A percentile compares a stretch with the other conserved stretches of the same genome.
Evolutionary conservation across 148 eudicot species (phyloP).

Genomic region (Silene uniflora): DNA sequence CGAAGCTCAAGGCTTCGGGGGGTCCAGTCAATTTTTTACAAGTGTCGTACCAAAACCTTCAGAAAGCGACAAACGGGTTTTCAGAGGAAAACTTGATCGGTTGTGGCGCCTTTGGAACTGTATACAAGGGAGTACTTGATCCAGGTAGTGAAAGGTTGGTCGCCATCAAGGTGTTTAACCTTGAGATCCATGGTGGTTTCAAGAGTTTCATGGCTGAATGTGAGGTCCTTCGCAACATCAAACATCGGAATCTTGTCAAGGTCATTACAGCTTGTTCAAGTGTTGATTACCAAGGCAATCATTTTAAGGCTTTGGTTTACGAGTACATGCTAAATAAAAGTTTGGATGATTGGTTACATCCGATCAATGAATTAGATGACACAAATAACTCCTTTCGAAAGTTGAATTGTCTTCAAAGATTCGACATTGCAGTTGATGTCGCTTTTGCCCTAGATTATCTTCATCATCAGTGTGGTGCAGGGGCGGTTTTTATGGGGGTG

Average conservation of each 20-base stretch:
- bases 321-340: slow-evolving; percentile 29
- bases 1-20: neutral
- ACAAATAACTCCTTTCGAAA: neutral
- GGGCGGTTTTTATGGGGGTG: too few relatives aligned
- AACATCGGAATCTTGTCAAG: slow-evolving; percentile 24
- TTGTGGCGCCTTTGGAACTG: slow-evolving; percentile 25
- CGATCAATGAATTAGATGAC: neutral
- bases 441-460: slow-evolving; percentile 40
- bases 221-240: slow-evolving; percentile 1
- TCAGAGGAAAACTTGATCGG: slow-evolving; percentile 24
- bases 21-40: neutral
- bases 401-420: neutral
- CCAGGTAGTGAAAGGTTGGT: neutral
- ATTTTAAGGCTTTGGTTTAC: slow-evolving; percentile 25
- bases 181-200: slow-evolving; percentile 9
- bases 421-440: slow-evolving; percentile 30
- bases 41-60: slow-evolving; percentile 23
- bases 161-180: slow-evolving; percentile 22
- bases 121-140: slow-evolving; percentile 28
- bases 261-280: slow-evolving; percentile 25
- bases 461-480: slow-evolving; percentile 22
- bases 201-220: slow-evolving; percentile 28
- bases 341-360: slow-evolving; percentile 24
- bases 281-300: slow-evolving; percentile 22
- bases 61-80: slow-evolving; percentile 32